phyloP scores from a whole-genome alignment of 2,329 filamentous ascomycete genomes.

The Ophiosphaerella narmari region DNA sequence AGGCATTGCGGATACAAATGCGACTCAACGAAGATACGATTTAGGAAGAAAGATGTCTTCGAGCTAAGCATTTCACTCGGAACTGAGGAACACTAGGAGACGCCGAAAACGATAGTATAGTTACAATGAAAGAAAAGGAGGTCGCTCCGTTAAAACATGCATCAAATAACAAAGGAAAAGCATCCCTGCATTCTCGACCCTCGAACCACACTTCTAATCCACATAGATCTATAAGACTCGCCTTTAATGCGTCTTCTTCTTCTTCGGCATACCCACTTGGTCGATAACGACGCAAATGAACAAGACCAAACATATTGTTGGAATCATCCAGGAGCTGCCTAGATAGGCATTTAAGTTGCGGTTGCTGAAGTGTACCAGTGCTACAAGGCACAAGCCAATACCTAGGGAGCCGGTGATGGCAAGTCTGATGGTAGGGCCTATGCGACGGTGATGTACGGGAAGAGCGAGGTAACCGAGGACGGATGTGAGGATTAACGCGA shows the following conservation, averaged over 20 bases:
- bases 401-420: conserved; percentile 25
- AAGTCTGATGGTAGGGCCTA: conserved; percentile 26
- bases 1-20: conserved; percentile 41
- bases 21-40: conserved; percentile 45
- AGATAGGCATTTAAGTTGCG: conserved; percentile 19
- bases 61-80: neutral
- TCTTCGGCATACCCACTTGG: conserved; percentile 12
- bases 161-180: neutral
- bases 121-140: too few species aligned
- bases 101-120: too few species aligned
- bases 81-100: neutral
- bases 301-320: conserved; percentile 31
- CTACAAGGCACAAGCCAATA: conserved; percentile 29
- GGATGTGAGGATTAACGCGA: conserved; percentile 28
- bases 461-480: conserved; percentile 35
- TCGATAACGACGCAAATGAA: conserved; percentile 32
- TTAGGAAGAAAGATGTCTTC: neutral
- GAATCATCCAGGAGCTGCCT: conserved; percentile 36
- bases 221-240: too few species aligned
- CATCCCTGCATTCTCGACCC: neutral
- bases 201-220: neutral
- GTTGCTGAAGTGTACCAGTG: conserved; percentile 21
- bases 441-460: conserved; percentile 22
- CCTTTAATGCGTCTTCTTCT: conserved; percentile 17
- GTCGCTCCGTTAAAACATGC: too few species aligned